These are phyloP conservation scores for Nemania serpens DNA, from an alignment of 2,329 filamentous ascomycete species.

Conservation along the genomic window DNA sequence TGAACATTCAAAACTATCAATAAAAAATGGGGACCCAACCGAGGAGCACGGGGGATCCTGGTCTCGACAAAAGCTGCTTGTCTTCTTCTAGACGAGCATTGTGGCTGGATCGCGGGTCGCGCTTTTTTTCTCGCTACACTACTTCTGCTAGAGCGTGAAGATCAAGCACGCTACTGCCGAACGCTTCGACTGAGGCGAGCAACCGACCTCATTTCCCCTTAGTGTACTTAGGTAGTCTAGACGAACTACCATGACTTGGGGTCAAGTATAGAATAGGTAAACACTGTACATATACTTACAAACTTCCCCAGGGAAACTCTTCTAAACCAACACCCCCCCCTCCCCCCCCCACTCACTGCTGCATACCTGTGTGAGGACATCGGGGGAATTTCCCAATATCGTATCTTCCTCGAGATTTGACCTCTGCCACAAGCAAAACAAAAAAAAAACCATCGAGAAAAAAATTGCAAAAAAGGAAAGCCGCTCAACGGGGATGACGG, in stretches of 20 bases:
- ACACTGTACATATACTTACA: conserved; percentile 8
- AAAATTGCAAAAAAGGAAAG: conserved; percentile 1
- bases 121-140: neutral
- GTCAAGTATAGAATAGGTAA: conserved; percentile 2
- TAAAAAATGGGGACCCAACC: neutral
- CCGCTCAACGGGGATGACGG: conserved; percentile 1
- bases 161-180: conserved; percentile 15
- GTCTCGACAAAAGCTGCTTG: neutral
- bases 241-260: conserved; percentile 1
- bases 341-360: conserved; percentile 16
- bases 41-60: neutral
- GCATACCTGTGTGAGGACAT: conserved; percentile 15
- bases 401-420: conserved; percentile 14
- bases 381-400: conserved; percentile 29
- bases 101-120: conserved; percentile 16
- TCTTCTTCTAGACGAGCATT: neutral
- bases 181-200: conserved; percentile 7
- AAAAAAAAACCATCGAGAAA: neutral
- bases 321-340: neutral
- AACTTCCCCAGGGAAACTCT: neutral
- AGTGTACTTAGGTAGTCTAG: neutral
- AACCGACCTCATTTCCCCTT: conserved; percentile 26
- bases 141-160: conserved; percentile 4
- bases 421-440: neutral
- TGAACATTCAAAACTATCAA: neutral